Base-by-base conservation (phyloP, 805 yeast species). In the Grigorovia yakushimaensis region DNA sequence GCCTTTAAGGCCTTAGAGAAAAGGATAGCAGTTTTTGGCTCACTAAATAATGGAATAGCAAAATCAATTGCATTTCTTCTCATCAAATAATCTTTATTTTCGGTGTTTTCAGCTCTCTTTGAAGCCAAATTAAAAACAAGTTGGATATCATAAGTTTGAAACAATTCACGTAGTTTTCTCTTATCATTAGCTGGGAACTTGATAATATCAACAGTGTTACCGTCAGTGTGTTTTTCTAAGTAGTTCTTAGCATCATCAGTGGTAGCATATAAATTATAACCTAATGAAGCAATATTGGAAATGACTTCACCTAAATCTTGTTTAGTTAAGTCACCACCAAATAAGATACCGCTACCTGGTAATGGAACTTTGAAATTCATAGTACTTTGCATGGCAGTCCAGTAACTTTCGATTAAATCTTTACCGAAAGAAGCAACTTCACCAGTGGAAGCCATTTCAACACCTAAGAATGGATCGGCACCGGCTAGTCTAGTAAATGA, bases 391-490 rank as follows among this genome's bases (percentile, higher is more conserved):
- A 91, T 80, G 15, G 98, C 83, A 41, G 97, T 84, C 98, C 98
- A 93, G 77, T 93, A 93, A 35, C 98, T 96, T 70, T 93, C 98
- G 48, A 76, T 59, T 52, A 84, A 67, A 67, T 87, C 83, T 52
- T 73, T 73, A 58, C 99, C 99, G 65, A 93, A 93, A 65, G 96
- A 86, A 27, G 98, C 98, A 65, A 93, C 85, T 72, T 93, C 99
- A 69, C 99, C 99, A 45, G 99, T 93, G 11, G 98, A 89, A 6
- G 98, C 83, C 99, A 93, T 93, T 73, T 93, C 99, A 56, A 93
- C 98, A 54, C 98, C 98, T 64, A 93, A 76, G 77, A 86, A 89
- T 54, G 99, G 99, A 69, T 93, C 99, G 44, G 99, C 99, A 56
- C 98, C 99, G 18, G 98, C 97, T 61, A 93, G 76, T 73, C 99